Percentiles rank a stretch among this genome's conserved stretches.
Evolutionary conservation across 176 grass and related monocot species (phyloP).

Genomic region (Aechmea fasciata): DNA sequence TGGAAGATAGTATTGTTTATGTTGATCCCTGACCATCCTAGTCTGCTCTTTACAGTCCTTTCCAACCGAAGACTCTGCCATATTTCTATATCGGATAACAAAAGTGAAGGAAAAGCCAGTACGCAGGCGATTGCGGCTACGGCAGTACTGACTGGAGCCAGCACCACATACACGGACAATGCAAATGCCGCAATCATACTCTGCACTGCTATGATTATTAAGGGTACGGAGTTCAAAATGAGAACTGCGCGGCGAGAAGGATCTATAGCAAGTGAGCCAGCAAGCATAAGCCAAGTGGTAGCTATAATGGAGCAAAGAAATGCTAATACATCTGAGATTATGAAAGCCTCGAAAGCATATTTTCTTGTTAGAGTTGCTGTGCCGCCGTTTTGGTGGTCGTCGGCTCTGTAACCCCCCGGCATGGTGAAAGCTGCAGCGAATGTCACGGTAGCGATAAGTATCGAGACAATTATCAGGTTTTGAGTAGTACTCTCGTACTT

Average conservation of each 20-base stretch:
- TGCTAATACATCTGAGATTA: conserved; percentile 8
- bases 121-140: not conserved
- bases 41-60: not conserved
- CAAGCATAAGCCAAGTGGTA: not conserved
- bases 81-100: not conserved
- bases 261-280: not conserved
- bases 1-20: not conserved
- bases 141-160: not conserved
- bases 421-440: no score
- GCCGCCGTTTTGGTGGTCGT: conserved; percentile 31
- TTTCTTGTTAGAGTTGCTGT: conserved; percentile 16
- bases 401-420: conserved; percentile 42
- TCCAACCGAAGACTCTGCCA: not conserved
- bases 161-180: conserved; percentile 3
- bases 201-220: not conserved
- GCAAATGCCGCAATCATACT: conserved; percentile 4
- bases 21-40: not conserved
- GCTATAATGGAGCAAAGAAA: conserved; percentile 4
- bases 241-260: not conserved
- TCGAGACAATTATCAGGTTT: conserved; percentile 25
- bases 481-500: conserved; percentile 44
- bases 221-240: not conserved
- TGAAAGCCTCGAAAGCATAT: conserved; percentile 9
- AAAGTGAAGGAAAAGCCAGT: not conserved
- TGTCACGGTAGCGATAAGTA: conserved; percentile 24